Percentiles rank a stretch among this genome's conserved stretches.
phyloP scores from a whole-genome alignment of 352 stramenopile genomes.

The Aphanomyces invadans region DNA sequence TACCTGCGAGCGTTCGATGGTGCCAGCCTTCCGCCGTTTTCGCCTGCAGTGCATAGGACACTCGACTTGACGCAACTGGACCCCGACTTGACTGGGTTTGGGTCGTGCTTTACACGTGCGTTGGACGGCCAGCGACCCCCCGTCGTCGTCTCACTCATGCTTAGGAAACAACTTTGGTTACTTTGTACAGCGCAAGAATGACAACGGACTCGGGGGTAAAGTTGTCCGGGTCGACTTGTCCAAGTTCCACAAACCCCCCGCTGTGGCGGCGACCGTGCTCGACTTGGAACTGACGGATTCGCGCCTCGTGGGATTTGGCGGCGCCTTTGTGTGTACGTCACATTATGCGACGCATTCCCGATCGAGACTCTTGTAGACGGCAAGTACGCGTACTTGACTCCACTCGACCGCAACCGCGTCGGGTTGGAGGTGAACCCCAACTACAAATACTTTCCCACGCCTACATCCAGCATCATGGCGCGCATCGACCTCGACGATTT shows the following conservation, averaged over 20 bases:
- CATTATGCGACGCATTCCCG: neutral
- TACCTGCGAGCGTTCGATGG: conserved; percentile 39
- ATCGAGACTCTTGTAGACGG: conserved; percentile 33
- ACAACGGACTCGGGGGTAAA: conserved; percentile 48
- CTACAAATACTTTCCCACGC: conserved; percentile 59
- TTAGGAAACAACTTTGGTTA: conserved; percentile 49
- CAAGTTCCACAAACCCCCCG: conserved; percentile 29
- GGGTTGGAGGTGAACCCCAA: conserved; percentile 51
- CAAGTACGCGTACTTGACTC: conserved; percentile 53
- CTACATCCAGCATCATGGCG: conserved; percentile 53
- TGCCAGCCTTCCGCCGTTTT: conserved; percentile 6
- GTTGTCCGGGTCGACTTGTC: conserved; percentile 48
- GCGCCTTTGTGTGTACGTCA: conserved; percentile 47
- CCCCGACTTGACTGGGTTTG: conserved; percentile 43
- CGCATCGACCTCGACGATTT: conserved; percentile 52
- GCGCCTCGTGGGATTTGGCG: conserved; percentile 57
- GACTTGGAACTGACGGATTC: conserved; percentile 44
- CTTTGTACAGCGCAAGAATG: conserved; percentile 55
- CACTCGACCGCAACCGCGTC: conserved; percentile 35
- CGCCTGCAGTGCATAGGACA: neutral
- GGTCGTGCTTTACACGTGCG: conserved; percentile 37
- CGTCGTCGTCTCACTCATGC: neutral
- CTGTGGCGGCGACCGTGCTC: conserved; percentile 38
- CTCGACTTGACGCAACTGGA: conserved; percentile 44
- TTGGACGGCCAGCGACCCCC: too few species aligned